Conservation (phyloP, 2,329 filamentous ascomycete genomes). For the Aspergillus quadricinctus region DNA sequence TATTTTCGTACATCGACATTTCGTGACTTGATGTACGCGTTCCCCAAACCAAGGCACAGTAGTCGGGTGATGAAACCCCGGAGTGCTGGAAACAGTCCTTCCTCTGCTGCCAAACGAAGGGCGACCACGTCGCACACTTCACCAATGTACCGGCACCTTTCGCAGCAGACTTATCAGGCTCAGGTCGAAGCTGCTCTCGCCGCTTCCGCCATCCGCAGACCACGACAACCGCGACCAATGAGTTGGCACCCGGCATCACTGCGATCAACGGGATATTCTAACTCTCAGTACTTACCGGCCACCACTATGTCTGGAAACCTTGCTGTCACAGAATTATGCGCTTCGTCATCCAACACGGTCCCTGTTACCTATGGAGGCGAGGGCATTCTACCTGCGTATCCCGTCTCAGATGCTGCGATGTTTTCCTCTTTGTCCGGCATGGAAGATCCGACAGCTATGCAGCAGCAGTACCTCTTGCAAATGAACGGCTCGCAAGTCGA, state of each 20-base stretch:
- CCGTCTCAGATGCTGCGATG: conserved; percentile 15
- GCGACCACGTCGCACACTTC: conserved; percentile 50
- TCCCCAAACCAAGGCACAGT: conserved; percentile 47
- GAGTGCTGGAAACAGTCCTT: conserved; percentile 66
- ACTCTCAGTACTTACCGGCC: conserved; percentile 18
- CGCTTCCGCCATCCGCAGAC: conserved; percentile 30
- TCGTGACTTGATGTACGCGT: conserved; percentile 45
- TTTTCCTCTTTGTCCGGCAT: conserved; percentile 18
- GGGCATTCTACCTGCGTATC: conserved; percentile 20
- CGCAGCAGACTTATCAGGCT: conserved; percentile 30
- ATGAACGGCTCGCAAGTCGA: conserved; percentile 25
- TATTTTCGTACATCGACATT: conserved; percentile 21
- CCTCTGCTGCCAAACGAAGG: conserved; percentile 45
- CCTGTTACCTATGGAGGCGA: conserved; percentile 14
- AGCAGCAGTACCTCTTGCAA: conserved; percentile 19
- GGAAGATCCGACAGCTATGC: conserved; percentile 17
- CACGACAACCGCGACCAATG: conserved; percentile 54
- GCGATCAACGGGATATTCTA: conserved; percentile 28
- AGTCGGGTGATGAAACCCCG: conserved; percentile 58
- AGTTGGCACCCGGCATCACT: conserved; percentile 70
- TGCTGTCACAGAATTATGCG: conserved; percentile 13
- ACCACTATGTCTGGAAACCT: conserved; percentile 15
- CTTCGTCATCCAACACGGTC: conserved; percentile 16
- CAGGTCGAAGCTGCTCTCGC: conserved; percentile 44
- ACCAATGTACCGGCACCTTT: conserved; percentile 38